Percentiles rank a stretch among this genome's conserved stretches.
phyloP scores from a whole-genome alignment of 805 yeast genomes.

The Starmera dryadoides region DNA sequence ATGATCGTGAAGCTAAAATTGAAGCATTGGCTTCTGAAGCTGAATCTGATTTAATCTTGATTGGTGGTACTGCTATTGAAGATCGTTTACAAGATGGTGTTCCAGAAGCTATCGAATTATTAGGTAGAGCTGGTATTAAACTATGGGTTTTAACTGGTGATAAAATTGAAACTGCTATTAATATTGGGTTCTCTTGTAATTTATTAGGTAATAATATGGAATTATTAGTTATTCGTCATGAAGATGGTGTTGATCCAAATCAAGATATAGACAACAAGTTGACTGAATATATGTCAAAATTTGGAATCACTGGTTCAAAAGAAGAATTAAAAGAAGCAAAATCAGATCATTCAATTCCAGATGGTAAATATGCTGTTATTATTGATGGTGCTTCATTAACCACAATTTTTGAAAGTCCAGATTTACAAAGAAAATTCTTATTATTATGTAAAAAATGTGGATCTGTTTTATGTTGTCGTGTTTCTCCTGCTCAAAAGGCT shows the following conservation, averaged over 20 bases:
- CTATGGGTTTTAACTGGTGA: constrained; percentile 84
- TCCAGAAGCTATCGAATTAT: constrained; percentile 67
- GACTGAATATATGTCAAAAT: constrained; percentile 36
- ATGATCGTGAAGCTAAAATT: constrained; percentile 64
- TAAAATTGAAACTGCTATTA: constrained; percentile 80
- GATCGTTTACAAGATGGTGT: constrained; percentile 82
- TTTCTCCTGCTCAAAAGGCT: constrained; percentile 79
- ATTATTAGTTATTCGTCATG: constrained; percentile 48
- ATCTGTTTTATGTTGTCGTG: constrained; percentile 77
- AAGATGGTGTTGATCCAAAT: constrained; percentile 23
- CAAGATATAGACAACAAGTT: constrained; percentile 35
- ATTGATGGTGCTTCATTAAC: constrained; percentile 75
- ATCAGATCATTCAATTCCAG: constrained; percentile 60
- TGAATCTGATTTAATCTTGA: constrained; percentile 54
- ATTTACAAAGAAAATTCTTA: constrained; percentile 48
- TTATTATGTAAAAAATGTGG: constrained; percentile 71
- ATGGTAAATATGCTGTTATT: constrained; percentile 57
- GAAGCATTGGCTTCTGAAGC: constrained; percentile 67
- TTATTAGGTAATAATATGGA: constrained; percentile 68
- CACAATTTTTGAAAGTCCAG: constrained; percentile 36
- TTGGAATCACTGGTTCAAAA: constrained; percentile 48
- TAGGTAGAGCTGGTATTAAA: constrained; percentile 72
- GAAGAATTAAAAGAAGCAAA: constrained; percentile 50
- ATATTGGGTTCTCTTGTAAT: constrained; percentile 77
- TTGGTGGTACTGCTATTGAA: constrained; percentile 88